These are phyloP conservation scores for Sutorius australiensis DNA, from an alignment of 768 basidiomycete species.

Conservation along the genomic window DNA sequence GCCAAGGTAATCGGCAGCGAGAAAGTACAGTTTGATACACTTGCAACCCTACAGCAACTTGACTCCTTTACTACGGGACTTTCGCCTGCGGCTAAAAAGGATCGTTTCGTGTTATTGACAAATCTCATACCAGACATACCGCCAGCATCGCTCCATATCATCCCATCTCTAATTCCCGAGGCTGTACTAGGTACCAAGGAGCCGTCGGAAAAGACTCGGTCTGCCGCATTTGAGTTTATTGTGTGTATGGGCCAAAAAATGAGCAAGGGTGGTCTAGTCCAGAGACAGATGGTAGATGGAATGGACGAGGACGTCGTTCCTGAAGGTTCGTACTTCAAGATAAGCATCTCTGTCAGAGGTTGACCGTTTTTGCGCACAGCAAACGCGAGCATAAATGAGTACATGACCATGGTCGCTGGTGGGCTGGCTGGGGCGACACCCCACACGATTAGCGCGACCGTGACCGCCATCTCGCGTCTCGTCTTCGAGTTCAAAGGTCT, in stretches of 20 bases:
- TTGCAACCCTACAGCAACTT: slow-evolving; percentile 59
- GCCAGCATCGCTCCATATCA: slow-evolving; percentile 68
- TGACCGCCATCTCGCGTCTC: slow-evolving; percentile 89
- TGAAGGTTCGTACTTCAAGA: slow-evolving; percentile 32
- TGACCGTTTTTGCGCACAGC: slow-evolving; percentile 36
- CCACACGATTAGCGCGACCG: slow-evolving; percentile 97
- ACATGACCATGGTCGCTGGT: slow-evolving; percentile 94
- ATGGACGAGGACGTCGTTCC: slow-evolving; percentile 69
- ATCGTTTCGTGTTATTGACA: slow-evolving; percentile 75
- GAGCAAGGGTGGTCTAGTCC: slow-evolving; percentile 80
- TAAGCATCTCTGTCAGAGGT: not conserved
- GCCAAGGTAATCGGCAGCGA: slow-evolving; percentile 65
- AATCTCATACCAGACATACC: slow-evolving; percentile 68
- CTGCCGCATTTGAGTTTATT: slow-evolving; percentile 85
- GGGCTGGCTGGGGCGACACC: slow-evolving; percentile 90
- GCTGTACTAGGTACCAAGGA: slow-evolving; percentile 95
- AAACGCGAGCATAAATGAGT: slow-evolving; percentile 80
- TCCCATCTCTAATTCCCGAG: slow-evolving; percentile 89
- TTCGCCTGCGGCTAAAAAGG: slow-evolving; percentile 87
- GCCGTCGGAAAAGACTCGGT: slow-evolving; percentile 87
- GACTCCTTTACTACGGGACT: slow-evolving; percentile 64
- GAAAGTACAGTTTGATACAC: slow-evolving; percentile 53
- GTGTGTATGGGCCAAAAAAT: slow-evolving; percentile 93
- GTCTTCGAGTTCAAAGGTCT: slow-evolving; percentile 95
- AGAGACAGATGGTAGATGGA: slow-evolving; percentile 69